Percentiles rank a stretch among this genome's conserved stretches.
Conservation (phyloP, 495 filamentous ascomycete species). For the Neurospora terricola region DNA sequence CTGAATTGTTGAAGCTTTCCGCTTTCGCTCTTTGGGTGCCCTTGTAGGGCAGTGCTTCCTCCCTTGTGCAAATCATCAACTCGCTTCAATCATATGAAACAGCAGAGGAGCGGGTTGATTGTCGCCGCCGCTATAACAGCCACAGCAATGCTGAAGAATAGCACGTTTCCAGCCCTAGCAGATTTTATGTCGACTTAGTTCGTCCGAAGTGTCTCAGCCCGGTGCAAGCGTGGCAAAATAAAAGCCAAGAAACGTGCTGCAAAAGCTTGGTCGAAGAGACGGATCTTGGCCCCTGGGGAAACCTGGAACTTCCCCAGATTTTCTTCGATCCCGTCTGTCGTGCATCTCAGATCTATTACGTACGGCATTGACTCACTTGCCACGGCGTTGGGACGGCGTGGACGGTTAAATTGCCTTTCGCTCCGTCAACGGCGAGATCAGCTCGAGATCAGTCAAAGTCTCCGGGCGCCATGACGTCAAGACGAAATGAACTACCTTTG, state of each 20-base stretch:
- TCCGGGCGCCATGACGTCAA: slow-evolving; percentile 5
- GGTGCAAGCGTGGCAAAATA: not conserved
- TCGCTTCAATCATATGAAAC: not conserved
- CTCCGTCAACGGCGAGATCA: slow-evolving; percentile 1
- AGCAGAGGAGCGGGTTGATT: not conserved
- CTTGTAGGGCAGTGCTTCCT: not conserved
- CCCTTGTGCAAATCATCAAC: not conserved
- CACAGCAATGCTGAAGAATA: not conserved
- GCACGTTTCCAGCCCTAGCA: not conserved
- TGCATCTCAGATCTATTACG: not conserved
- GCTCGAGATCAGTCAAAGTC: not conserved
- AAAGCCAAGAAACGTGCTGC: not conserved
- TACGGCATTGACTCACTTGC: not conserved
- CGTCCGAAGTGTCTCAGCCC: not conserved
- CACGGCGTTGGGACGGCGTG: not conserved
- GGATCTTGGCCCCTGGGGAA: not conserved
- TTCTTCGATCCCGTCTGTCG: not conserved
- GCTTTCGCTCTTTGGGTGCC: not conserved
- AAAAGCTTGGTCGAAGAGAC: not conserved
- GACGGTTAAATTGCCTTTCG: not conserved
- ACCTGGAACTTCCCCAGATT: not conserved
- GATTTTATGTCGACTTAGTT: not conserved
- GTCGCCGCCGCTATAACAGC: not conserved
- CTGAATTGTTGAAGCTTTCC: not conserved
- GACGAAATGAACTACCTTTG: not conserved